Conservation (phyloP, 345 rosid genomes). For the Streptanthus diversifolius region DNA sequence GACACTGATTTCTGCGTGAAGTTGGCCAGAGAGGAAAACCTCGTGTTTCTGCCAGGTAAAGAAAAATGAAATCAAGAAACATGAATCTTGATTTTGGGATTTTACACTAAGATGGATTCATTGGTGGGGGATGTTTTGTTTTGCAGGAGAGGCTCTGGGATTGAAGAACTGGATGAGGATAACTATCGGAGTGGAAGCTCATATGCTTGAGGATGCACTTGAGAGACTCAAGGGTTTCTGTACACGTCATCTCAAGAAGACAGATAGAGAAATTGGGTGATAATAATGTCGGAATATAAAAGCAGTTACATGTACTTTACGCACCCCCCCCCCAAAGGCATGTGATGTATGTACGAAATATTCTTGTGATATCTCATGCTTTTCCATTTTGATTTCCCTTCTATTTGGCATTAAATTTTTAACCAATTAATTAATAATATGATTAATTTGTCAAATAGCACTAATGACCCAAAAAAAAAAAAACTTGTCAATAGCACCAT, state of each 20-base stretch:
- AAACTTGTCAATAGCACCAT: too few relatives aligned
- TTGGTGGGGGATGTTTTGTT: not conserved
- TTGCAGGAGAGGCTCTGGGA: slow-evolving; percentile 62
- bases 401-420: not conserved
- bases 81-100: not conserved
- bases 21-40: slow-evolving; percentile 68
- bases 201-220: slow-evolving; percentile 62
- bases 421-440: not conserved
- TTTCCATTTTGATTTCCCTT: not conserved
- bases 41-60: slow-evolving; percentile 66
- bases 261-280: slow-evolving; percentile 24
- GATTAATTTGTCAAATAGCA: not conserved
- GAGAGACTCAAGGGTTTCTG: slow-evolving; percentile 56
- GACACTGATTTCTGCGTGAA: slow-evolving; percentile 60
- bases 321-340: not conserved
- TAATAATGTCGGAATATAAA: not conserved
- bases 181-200: slow-evolving; percentile 56
- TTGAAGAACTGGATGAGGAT: slow-evolving; percentile 67
- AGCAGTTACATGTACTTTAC: too few relatives aligned
- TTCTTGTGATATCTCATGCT: not conserved
- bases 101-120: not conserved
- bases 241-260: slow-evolving; percentile 54
- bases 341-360: not conserved
- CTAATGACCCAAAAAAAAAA: too few relatives aligned
- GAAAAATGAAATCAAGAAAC: not conserved